Base-by-base conservation (phyloP, 164 flowering plant species). In the Vitis rotundifolia region DNA sequence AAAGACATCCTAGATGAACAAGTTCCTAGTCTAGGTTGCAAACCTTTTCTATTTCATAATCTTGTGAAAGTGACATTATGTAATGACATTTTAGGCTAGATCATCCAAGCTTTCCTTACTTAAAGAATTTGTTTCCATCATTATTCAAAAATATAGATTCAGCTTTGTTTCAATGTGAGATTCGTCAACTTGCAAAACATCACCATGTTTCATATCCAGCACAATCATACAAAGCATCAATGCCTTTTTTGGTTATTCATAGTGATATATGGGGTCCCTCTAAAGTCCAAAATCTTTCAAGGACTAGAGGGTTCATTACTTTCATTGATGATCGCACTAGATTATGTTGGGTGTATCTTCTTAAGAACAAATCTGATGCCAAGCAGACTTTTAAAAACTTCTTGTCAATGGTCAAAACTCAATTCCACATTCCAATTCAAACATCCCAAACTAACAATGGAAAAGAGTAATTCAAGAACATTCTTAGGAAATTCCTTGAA, bases 51-150 rank as follows among this genome's bases (percentile, higher is more conserved):
- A 22, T 22, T 22, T 22, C 26, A 22, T 22, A 22, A 22, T 22
- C 26, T 22, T 22, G 2, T 22, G 26, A 22, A 22, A 22, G 26
- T 22, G 1, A 22, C 26, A 22, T 22, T 22, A 22, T 22, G 26
- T 22, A 22, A 22, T 22, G 26, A 22, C 26, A 22, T 22, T 22
- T 22, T 22, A 22, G 26, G 26, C 26, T 22, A 22, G 26, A 1
- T 22, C 26, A 59, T 18, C 62, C 62, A 10, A n/a, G 26, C 22
- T 59, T 59, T 16, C 62, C 62, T 10, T 7, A 59, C 26, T 22
- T 22, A 18, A 59, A 59, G 18, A 59, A 59, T 59, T 59, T 59
- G 62, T 59, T 16, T 59, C 62, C 62, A 59, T 59, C 62, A 13
- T 11, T 59, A 13, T 16, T 59, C 26, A 59, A 59, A 13, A 59